Conservation (phyloP, 345 rosid genomes). For the Dimocarpus longan region DNA sequence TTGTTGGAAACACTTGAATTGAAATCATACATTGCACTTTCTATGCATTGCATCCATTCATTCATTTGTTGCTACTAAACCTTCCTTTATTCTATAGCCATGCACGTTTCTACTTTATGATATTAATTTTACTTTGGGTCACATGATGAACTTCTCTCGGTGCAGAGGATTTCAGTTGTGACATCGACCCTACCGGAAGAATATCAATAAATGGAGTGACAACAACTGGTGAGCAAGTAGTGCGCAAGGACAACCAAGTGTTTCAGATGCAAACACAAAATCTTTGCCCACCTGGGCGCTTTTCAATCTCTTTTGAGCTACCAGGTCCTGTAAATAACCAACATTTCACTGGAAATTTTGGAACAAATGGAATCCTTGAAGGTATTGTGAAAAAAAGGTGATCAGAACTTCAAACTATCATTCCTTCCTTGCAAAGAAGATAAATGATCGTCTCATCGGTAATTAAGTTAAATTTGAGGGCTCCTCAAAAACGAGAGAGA, state of each 20-base stretch:
- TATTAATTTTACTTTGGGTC: neutral
- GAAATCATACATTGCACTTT: neutral
- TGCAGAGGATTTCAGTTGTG: conserved; percentile 76
- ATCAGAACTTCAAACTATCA: conserved; percentile 1
- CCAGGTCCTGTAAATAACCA: conserved; percentile 76
- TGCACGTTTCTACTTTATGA: neutral
- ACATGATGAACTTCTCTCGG: conserved; percentile 20
- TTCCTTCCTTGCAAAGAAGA: neutral
- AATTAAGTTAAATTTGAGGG: no score
- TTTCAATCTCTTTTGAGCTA: conserved; percentile 64
- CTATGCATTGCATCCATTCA: neutral
- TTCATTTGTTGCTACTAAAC: neutral
- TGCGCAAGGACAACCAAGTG: conserved; percentile 55
- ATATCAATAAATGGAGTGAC: conserved; percentile 67
- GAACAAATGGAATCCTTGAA: conserved; percentile 66
- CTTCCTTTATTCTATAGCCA: neutral
- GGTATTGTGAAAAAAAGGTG: conserved; percentile 67
- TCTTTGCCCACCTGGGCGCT: conserved; percentile 72
- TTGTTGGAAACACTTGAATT: neutral
- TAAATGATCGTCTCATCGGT: neutral
- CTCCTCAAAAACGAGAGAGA: neutral
- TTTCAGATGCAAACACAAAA: conserved; percentile 75
- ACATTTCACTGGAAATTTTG: conserved; percentile 50
- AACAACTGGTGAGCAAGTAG: conserved; percentile 70
- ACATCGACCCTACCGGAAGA: conserved; percentile 60